Conservation (phyloP, 2,329 filamentous ascomycete genomes). For the Fusarium incarnatum region DNA sequence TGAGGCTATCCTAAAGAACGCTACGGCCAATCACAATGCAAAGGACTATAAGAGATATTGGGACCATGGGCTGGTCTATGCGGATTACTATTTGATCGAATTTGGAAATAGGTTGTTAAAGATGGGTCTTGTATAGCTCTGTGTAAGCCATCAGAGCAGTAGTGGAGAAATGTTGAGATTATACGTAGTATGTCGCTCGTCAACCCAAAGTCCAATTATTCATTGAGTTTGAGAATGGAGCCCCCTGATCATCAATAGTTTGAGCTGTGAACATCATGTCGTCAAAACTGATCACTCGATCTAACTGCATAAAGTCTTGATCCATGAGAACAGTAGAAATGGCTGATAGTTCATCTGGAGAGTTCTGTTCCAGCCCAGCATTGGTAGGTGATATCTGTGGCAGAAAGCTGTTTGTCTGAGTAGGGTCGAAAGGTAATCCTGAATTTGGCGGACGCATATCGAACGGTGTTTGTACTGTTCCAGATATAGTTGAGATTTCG, state of each 20-base stretch:
- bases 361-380: slow-evolving; percentile 8
- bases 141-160: background rate
- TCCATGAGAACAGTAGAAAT: slow-evolving; percentile 51
- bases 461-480: background rate
- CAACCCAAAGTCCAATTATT: slow-evolving; percentile 20
- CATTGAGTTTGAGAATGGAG: slow-evolving; percentile 3
- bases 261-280: slow-evolving; percentile 50
- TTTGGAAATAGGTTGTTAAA: slow-evolving; percentile 34
- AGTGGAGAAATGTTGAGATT: background rate
- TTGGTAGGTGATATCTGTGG: slow-evolving; percentile 28
- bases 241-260: slow-evolving; percentile 23
- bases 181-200: no score
- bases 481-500: accelerated
- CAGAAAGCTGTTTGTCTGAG: background rate
- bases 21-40: slow-evolving; percentile 52
- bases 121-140: slow-evolving; percentile 20
- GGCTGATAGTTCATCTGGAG: slow-evolving; percentile 43
- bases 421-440: background rate
- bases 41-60: slow-evolving; percentile 49
- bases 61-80: slow-evolving; percentile 61
- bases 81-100: slow-evolving; percentile 60
- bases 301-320: slow-evolving; percentile 50
- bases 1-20: slow-evolving; percentile 50
- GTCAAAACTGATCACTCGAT: slow-evolving; percentile 52
- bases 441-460: background rate